Evolutionary conservation across 2,329 filamentous ascomycete species (phyloP).

Genomic region (Pseudogymnoascus sp.): DNA sequence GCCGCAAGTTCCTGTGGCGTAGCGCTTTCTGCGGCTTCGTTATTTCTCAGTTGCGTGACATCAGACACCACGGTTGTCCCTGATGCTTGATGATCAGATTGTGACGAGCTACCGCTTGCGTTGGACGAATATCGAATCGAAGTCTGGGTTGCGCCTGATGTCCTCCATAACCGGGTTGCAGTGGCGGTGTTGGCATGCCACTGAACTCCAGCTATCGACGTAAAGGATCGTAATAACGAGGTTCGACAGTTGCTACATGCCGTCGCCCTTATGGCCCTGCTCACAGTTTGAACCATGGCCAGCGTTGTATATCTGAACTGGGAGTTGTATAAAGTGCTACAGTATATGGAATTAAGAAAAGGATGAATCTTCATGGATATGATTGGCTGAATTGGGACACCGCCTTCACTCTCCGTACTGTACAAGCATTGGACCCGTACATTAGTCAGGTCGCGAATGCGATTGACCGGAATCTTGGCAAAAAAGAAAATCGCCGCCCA

Average conservation of each 20-base stretch:
- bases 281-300: slow-evolving; percentile 16
- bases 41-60: background rate
- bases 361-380: background rate
- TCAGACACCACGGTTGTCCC: background rate
- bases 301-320: background rate
- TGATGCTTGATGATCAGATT: background rate
- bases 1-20: background rate
- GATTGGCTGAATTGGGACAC: slow-evolving; percentile 3
- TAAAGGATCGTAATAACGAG: slow-evolving; percentile 23
- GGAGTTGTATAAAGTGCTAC: background rate
- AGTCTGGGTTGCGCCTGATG: slow-evolving; percentile 1
- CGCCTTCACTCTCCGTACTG: background rate
- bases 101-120: background rate
- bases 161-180: slow-evolving; percentile 1
- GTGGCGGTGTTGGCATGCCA: background rate
- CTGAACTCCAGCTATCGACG: slow-evolving; percentile 17
- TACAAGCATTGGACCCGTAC: slow-evolving; percentile 1
- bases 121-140: slow-evolving; percentile 5
- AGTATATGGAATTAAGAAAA: background rate
- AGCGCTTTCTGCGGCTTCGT: background rate
- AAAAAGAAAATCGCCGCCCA: slow-evolving; percentile 11
- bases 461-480: slow-evolving; percentile 5
- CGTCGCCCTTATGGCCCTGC: slow-evolving; percentile 23
- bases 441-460: slow-evolving; percentile 6
- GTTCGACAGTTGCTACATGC: slow-evolving; percentile 27